Percentiles rank a stretch among this genome's conserved stretches.
Evolutionary conservation across 352 stramenopile species (phyloP).

Genomic region (Stramenopiles sp.): DNA sequence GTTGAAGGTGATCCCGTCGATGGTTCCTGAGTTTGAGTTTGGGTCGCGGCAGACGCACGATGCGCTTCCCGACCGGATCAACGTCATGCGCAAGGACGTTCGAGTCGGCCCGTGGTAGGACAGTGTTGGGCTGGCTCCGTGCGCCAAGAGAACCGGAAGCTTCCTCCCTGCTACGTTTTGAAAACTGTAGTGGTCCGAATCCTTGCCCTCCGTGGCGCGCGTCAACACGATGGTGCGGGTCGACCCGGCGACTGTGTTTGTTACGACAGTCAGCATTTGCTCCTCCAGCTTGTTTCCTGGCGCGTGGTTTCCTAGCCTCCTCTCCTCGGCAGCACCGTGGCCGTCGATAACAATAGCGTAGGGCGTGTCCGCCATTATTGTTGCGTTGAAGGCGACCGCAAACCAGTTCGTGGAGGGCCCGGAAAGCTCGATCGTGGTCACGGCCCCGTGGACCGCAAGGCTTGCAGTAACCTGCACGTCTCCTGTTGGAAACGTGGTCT

Average conservation of each 20-base stretch:
- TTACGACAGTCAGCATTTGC: not conserved
- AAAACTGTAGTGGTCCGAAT: not conserved
- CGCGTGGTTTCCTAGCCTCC: conserved; percentile 2
- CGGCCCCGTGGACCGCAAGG: no score
- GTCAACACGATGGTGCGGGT: not conserved
- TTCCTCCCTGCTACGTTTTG: not conserved
- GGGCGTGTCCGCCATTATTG: not conserved
- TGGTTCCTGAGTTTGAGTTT: not conserved
- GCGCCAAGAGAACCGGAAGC: not conserved
- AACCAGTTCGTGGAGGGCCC: not conserved
- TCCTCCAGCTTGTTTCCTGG: not conserved
- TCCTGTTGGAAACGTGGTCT: no score
- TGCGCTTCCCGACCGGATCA: not conserved
- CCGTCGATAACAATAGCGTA: not conserved
- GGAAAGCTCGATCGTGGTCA: not conserved
- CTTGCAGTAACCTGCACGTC: no score
- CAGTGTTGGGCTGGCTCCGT: not conserved
- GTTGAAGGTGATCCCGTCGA: not conserved
- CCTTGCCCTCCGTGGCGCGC: not conserved
- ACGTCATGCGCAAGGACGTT: not conserved
- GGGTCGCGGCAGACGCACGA: not conserved
- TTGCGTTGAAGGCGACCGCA: conserved; percentile 1
- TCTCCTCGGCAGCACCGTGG: not conserved
- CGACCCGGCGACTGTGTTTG: not conserved
- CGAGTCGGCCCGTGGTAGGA: not conserved